These are phyloP conservation scores for Xenoacremonium recifei DNA, from an alignment of 2,329 filamentous ascomycete species.

Conservation along the genomic window DNA sequence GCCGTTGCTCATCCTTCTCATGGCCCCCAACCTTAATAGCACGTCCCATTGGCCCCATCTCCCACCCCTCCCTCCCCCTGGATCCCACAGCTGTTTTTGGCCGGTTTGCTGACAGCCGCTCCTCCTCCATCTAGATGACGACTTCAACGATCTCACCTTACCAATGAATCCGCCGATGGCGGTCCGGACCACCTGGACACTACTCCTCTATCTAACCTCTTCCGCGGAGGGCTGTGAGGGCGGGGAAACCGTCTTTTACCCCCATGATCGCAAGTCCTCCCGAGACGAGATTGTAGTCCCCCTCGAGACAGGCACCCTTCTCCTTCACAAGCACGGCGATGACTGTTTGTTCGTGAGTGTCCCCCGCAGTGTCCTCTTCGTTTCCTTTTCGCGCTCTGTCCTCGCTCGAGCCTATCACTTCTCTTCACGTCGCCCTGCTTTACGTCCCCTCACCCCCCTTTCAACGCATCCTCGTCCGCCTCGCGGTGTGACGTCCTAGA, in stretches of 20 bases:
- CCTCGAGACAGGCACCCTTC: conserved; percentile 78
- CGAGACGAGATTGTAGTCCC: conserved; percentile 69
- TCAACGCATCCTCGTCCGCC: too few species aligned
- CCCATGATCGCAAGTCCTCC: conserved; percentile 56
- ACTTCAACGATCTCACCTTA: conserved; percentile 72
- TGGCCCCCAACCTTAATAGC: too few species aligned
- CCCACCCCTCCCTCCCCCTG: too few species aligned
- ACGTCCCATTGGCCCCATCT: too few species aligned
- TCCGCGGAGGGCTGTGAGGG: conserved; percentile 72
- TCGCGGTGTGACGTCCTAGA: too few species aligned
- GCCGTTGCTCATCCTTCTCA: too few species aligned
- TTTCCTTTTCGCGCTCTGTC: neutral
- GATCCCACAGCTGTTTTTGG: too few species aligned
- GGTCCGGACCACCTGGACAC: conserved; percentile 77
- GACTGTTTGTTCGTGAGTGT: conserved; percentile 73
- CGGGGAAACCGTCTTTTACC: conserved; percentile 91
- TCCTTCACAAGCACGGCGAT: conserved; percentile 85
- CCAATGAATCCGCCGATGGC: conserved; percentile 29
- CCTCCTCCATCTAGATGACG: conserved; percentile 66
- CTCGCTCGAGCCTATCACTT: too few species aligned
- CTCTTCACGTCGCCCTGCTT: too few species aligned
- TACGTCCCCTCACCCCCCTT: too few species aligned
- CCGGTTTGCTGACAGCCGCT: conserved; percentile 7
- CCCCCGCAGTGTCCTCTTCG: neutral
- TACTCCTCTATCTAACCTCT: conserved; percentile 83